phyloP scores from a whole-genome alignment of 2,329 filamentous ascomycete species.

The Tolypocladium paradoxum region DNA sequence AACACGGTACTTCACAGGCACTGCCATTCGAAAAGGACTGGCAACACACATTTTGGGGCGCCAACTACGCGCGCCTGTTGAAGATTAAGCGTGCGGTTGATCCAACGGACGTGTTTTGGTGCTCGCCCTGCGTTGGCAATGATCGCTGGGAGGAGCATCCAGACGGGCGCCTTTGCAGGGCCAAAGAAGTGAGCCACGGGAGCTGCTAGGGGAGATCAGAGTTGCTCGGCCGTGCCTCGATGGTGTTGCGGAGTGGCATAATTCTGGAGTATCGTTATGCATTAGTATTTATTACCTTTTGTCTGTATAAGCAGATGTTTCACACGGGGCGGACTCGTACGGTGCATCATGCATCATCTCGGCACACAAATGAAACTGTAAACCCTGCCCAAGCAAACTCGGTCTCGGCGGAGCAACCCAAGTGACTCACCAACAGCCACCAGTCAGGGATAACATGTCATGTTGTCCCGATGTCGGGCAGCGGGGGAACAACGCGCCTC shows the following conservation, averaged over 20 bases:
- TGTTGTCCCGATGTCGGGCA: not conserved
- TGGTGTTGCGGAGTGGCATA: no score
- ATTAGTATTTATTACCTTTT: no score
- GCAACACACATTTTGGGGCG: slow-evolving; percentile 30
- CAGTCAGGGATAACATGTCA: not conserved
- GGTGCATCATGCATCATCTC: no score
- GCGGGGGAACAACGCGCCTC: not conserved
- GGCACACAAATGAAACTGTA: no score
- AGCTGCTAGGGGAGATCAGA: not conserved
- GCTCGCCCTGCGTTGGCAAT: slow-evolving; percentile 34
- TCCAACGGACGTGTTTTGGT: slow-evolving; percentile 37
- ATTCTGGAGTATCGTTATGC: no score
- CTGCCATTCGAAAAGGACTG: slow-evolving; percentile 24
- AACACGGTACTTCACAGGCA: slow-evolving; percentile 11
- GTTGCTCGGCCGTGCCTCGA: not conserved
- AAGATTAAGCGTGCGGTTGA: slow-evolving; percentile 35
- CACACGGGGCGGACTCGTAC: no score
- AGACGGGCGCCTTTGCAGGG: slow-evolving; percentile 15
- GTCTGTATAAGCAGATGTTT: no score
- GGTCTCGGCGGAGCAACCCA: no score
- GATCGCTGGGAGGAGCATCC: slow-evolving; percentile 24
- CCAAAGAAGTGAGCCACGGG: not conserved
- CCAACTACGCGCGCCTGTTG: slow-evolving; percentile 32
- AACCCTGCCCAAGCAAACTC: no score
- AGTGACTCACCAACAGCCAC: no score